Conservation (phyloP, 1,139 yeast genomes). For the Kurtzmaniella quercitrusa region DNA sequence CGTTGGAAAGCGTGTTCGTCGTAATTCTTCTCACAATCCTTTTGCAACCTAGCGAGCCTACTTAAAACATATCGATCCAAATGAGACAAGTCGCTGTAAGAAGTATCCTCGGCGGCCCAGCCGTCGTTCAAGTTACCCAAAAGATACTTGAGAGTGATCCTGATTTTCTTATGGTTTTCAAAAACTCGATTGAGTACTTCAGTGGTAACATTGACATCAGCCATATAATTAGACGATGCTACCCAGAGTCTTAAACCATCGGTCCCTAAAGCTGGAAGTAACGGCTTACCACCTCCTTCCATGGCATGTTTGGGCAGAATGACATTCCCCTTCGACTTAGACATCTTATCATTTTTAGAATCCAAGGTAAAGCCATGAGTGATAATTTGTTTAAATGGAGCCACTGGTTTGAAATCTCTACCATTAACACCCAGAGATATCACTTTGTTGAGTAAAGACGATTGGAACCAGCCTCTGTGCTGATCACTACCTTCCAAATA, state of each 20-base stretch:
- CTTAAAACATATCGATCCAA: conserved; percentile 66
- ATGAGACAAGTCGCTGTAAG: conserved; percentile 38
- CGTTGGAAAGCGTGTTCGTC: conserved; percentile 61
- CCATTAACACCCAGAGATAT: conserved; percentile 41
- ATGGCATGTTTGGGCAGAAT: conserved; percentile 66
- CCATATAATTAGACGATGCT: conserved; percentile 82
- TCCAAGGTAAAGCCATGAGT: conserved; percentile 95
- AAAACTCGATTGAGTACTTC: conserved; percentile 71
- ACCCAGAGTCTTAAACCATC: conserved; percentile 92
- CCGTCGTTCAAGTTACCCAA: conserved; percentile 66
- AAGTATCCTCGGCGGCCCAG: conserved; percentile 10
- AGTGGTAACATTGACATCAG: conserved; percentile 73
- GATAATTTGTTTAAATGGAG: conserved; percentile 70
- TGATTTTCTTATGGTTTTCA: conserved; percentile 73
- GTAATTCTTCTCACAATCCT: conserved; percentile 42
- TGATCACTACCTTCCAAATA: conserved; percentile 95
- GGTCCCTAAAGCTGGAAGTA: conserved; percentile 71
- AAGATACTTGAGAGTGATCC: conserved; percentile 76
- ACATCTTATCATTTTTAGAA: conserved; percentile 84
- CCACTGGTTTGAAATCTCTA: conserved; percentile 36
- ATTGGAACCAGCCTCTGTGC: conserved; percentile 99
- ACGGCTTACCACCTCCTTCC: conserved; percentile 55
- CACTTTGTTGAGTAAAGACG: conserved; percentile 78
- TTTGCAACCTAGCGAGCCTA: conserved; percentile 48
- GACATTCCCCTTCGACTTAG: conserved; percentile 85